Conservation (phyloP, 1,139 yeast genomes). For the Diutina mesorugosa region DNA sequence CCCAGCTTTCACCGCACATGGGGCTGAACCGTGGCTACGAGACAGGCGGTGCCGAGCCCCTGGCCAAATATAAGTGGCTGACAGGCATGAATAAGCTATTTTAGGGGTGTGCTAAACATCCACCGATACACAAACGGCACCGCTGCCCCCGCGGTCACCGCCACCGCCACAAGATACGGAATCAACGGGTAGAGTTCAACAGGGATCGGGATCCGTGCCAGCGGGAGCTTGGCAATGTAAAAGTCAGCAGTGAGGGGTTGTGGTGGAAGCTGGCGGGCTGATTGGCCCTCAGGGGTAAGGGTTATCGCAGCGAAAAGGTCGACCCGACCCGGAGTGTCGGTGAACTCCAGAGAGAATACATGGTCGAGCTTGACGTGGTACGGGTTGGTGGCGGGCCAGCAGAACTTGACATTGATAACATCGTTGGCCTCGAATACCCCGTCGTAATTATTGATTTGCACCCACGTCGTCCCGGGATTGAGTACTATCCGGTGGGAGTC, state of each 20-base stretch:
- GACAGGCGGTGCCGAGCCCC: not conserved
- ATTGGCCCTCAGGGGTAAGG: not conserved
- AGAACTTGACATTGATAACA: not conserved
- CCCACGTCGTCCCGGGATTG: not conserved
- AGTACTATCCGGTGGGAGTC: not conserved
- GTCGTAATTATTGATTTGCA: not conserved
- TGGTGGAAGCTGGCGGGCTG: not conserved
- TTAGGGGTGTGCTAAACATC: not conserved
- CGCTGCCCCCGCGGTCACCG: not conserved
- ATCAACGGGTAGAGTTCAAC: not conserved
- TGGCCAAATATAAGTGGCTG: not conserved
- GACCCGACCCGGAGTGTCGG: not conserved
- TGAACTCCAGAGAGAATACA: not conserved
- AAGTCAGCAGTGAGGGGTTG: not conserved
- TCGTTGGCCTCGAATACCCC: not conserved
- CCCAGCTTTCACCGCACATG: not conserved
- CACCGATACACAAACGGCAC: not conserved
- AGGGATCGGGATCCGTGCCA: not conserved
- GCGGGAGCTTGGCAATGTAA: not conserved
- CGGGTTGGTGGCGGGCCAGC: constrained; percentile 1
- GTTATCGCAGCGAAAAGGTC: not conserved
- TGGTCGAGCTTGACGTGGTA: not conserved
- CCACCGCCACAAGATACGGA: not conserved
- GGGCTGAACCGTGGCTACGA: not conserved
- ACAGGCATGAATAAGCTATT: not conserved